Evolutionary conservation across 148 eudicot genomes (phyloP).

Genomic region (Persicaria maculosa): DNA sequence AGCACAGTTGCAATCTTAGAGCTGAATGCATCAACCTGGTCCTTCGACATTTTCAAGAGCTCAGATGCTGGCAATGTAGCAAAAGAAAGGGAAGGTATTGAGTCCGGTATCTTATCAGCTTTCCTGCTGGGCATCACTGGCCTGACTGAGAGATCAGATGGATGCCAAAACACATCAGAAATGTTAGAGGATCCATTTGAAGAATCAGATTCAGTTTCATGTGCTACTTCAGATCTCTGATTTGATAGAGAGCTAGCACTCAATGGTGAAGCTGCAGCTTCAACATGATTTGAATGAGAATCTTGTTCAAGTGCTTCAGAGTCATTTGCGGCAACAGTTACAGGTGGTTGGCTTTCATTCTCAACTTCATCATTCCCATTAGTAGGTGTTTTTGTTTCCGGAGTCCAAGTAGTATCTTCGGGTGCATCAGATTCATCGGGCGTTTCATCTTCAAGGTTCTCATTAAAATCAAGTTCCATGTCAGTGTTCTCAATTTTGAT

Average conservation of each 20-base stretch:
- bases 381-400: constrained; percentile 40
- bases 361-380: constrained; percentile 29
- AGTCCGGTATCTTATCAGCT: constrained; percentile 55
- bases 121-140: constrained; percentile 97
- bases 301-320: constrained; percentile 46
- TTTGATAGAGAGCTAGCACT: constrained; percentile 56
- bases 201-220: constrained; percentile 46
- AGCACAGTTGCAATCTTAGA: constrained; percentile 39
- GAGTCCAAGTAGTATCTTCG: constrained; percentile 31
- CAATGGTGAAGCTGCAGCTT: constrained; percentile 49
- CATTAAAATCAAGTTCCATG: constrained; percentile 98
- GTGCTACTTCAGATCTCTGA: constrained; percentile 40
- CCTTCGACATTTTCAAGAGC: constrained; percentile 66
- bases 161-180: constrained; percentile 88
- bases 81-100: constrained; percentile 59
- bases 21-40: constrained; percentile 54
- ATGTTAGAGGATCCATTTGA: constrained; percentile 50
- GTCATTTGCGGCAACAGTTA: constrained; percentile 36
- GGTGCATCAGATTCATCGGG: constrained; percentile 71
- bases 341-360: constrained; percentile 24
- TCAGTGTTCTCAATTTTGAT: constrained; percentile 89
- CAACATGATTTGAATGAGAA: constrained; percentile 44
- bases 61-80: constrained; percentile 59
- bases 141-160: constrained; percentile 95
- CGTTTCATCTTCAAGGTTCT: constrained; percentile 73